Percentiles rank a stretch among this genome's conserved stretches.
Evolutionary conservation across 73 alveolate species (phyloP).

Genomic region (Loxodes magnus): DNA sequence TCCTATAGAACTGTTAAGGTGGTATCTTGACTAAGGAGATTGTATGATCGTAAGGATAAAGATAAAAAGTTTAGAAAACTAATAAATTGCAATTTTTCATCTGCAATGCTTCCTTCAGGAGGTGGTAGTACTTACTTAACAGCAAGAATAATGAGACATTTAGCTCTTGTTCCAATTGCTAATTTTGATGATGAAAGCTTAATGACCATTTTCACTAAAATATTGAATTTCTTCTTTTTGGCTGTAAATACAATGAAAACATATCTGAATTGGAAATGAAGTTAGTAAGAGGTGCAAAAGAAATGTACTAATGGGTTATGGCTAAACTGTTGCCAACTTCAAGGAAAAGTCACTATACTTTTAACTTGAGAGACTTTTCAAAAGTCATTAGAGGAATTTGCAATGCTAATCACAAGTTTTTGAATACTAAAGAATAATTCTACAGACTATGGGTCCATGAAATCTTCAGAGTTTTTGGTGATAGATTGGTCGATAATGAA

Average conservation of each 20-base stretch:
- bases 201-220: conserved; percentile 87
- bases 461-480: conserved; percentile 97
- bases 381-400: conserved; percentile 95
- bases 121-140: conserved; percentile 99
- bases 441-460: conserved; percentile 96
- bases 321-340: conserved; percentile 97
- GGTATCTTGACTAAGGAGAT: conserved; percentile 97
- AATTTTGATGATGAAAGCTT: conserved; percentile 92
- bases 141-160: conserved; percentile 91
- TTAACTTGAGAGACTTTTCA: conserved; percentile 97
- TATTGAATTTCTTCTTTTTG: conserved; percentile 86
- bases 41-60: conserved; percentile 96
- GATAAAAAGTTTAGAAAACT: conserved; percentile 94
- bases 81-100: conserved; percentile 79
- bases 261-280: conserved; percentile 69
- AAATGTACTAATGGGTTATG: conserved; percentile 87
- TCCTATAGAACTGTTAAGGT: conserved; percentile 97
- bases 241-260: conserved; percentile 64
- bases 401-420: conserved; percentile 72
- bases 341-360: conserved; percentile 95
- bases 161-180: conserved; percentile 81
- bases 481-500: conserved; percentile 93
- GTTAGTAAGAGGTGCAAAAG: conserved; percentile 83
- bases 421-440: conserved; percentile 68
- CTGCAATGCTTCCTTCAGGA: conserved; percentile 99